Evolutionary conservation across 2,329 filamentous ascomycete species (phyloP), one percentile per base, ranked within the genome.

Genomic region (Hirsutella thompsonii): DNA sequence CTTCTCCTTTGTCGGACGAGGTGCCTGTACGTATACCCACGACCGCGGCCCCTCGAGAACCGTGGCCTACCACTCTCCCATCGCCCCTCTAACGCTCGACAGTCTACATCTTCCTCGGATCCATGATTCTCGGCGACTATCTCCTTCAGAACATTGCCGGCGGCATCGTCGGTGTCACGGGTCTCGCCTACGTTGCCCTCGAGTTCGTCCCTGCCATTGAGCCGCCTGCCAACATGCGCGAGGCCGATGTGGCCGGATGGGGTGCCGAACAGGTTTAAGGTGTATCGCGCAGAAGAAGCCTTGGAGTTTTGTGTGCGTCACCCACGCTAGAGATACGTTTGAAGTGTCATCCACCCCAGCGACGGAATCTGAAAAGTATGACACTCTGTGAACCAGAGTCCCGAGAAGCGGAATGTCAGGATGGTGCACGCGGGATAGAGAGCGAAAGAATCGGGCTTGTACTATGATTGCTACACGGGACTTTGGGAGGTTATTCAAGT

Each of bases 91-190:
- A 8, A 18, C 14, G 16, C 19, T 18, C 5, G 6, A 2, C 45
- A 94, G 89, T 98, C 71, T 98, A 98, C 74, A 76, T 96, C 64
- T 96, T 98, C 64, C 72, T 94, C 55, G 92, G 90, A 50, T 83
- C 78, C 51, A 82, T 96, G 53, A 74, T 94, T 43, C 75, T 95
- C 42, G 79, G 85, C 52, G 63, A 72, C 48, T 57, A 69, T 47
- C 68, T 77, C 55, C 69, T 83, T 53, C 81, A 79, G 57, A 79
- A 80, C 57, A 77, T 94, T 43, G 78, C 86, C 20, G 92, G 88
- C 50, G 74, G 77, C 39, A 70, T 93, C 51, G 72, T 96, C 50
- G 87, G 81, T 39, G 53, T 92, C 40, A 67, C 86, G 48, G 92
- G 92, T 52, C 57, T 95, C 46, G 82, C 60, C 46, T 98, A 96